Conservation (phyloP, 306 rosid genomes). For the Begonia loranthoides region DNA sequence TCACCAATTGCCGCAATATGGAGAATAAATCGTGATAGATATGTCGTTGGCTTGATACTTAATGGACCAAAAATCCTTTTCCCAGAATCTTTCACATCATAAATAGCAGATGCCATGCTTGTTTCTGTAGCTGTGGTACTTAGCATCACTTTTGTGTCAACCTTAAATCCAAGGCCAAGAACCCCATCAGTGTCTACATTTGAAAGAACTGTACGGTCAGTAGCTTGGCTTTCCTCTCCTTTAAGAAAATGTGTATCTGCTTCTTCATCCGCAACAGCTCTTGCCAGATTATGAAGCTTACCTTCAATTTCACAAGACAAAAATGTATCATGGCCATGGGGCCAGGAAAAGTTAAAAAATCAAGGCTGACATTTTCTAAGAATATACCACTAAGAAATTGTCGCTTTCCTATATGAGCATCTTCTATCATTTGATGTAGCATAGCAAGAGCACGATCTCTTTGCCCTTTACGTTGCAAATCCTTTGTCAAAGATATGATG, state of each 20-base stretch:
- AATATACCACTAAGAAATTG: constrained; percentile 83
- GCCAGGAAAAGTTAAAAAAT: constrained; percentile 2
- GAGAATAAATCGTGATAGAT: constrained; percentile 82
- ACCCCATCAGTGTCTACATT: constrained; percentile 55
- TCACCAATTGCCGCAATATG: constrained; percentile 96
- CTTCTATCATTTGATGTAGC: constrained; percentile 95
- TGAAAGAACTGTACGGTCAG: constrained; percentile 45
- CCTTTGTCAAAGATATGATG: constrained; percentile 40
- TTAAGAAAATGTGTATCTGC: constrained; percentile 44
- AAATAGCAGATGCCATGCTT: constrained; percentile 41
- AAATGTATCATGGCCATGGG: constrained; percentile 13
- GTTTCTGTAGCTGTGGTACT: constrained; percentile 43
- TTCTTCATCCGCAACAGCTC: constrained; percentile 97
- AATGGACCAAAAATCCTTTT: constrained; percentile 70
- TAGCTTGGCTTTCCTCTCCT: constrained; percentile 62
- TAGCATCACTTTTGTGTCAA: constrained; percentile 44
- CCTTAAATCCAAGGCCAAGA: constrained; percentile 82
- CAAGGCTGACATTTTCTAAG: constrained; percentile 6
- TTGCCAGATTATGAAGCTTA: constrained; percentile 95
- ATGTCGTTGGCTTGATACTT: constrained; percentile 75
- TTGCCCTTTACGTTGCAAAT: constrained; percentile 67
- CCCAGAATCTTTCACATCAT: constrained; percentile 71
- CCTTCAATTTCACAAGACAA: constrained; percentile 34
- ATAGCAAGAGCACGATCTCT: constrained; percentile 92
- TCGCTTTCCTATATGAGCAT: constrained; percentile 86